Evolutionary conservation across 2,329 filamentous ascomycete species (phyloP), one percentile per base, ranked within the genome.

Genomic region (Septoria linicola): DNA sequence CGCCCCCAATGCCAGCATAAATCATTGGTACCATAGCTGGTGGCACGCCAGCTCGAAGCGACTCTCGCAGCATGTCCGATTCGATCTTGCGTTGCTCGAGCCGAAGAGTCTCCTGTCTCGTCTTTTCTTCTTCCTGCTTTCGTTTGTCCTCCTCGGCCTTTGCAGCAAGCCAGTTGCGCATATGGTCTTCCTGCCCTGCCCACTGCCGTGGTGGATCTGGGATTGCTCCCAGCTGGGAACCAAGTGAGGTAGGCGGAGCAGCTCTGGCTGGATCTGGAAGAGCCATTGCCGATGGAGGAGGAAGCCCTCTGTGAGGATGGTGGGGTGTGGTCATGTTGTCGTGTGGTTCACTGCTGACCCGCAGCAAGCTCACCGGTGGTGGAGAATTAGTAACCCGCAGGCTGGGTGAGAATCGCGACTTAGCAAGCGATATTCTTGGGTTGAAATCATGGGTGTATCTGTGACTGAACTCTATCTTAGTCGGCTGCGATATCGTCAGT

Each of bases 61-160:
- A 77, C 53, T 79, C 76, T 41, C 73, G 70, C 54, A 80, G 64
- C 72, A 80, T 78, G 14, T 72, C 71, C 60, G 77, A 73, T 61
- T 80, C 77, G 51, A 79, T 74, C 51, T 73, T 74, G 45, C 76
- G 74, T 58, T 78, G 76, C 62, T 79, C 76, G 39, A 78, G 66
- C 54, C 70, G 66, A 41, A 76, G 64, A 14, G 67, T 68, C 60
- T 78, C 76, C 62, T 80, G 77, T 54, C 72, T 71, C 41, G 76
- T 78, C 66, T 70, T 75, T 58, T 79, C 76, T 61, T 79, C 76
- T 63, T 79, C 77, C 66, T 78, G 75, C 66, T 73, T 76, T 51
- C 75, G 70, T 65, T 71, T 74, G 54, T 79, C 76, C 63, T 79
- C 77, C 58, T 75, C 73, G 13, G 75, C 71, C 64, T 77, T 79